Conservation (phyloP, 202 grass and related monocot species). For the Eragrostis tef region DNA sequence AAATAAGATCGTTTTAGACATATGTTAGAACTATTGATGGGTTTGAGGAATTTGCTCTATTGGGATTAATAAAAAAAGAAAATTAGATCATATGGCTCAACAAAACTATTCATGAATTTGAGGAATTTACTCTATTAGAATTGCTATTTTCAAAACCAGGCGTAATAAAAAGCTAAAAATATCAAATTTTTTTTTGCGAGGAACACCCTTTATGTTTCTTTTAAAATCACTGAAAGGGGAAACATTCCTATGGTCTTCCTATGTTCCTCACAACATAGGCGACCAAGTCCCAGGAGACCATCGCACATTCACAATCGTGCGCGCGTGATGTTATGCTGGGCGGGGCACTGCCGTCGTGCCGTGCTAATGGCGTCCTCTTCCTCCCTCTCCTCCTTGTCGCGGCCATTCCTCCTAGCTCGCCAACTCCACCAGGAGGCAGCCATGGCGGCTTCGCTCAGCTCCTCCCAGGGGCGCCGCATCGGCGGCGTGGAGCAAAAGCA, state of each 20-base stretch:
- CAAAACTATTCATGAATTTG: too few species aligned
- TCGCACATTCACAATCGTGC: slow-evolving; percentile 17
- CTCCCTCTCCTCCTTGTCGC: slow-evolving; percentile 5
- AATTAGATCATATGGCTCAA: too few species aligned
- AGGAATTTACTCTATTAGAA: too few species aligned
- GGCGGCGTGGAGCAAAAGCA: slow-evolving; percentile 21
- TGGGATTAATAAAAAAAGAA: too few species aligned
- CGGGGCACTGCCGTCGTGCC: slow-evolving; percentile 18
- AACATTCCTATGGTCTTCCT: neutral
- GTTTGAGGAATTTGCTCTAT: too few species aligned
- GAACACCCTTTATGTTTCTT: neutral
- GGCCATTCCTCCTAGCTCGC: neutral
- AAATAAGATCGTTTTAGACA: too few species aligned
- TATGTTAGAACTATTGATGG: too few species aligned
- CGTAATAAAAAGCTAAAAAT: too few species aligned
- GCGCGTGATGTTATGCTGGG: neutral
- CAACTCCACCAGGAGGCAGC: slow-evolving; percentile 7
- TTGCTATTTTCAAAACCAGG: too few species aligned
- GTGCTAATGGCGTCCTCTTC: slow-evolving; percentile 40
- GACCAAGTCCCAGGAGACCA: neutral
- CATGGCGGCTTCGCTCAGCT: slow-evolving; percentile 20
- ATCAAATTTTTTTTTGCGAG: neutral
- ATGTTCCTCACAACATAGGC: neutral
- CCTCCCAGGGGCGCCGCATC: neutral
- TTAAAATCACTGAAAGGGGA: neutral